Percentiles rank a stretch among this genome's conserved stretches.
These are phyloP conservation scores for Acanthamoeba lenticulata DNA, from an alignment of 208 protist species.

Conservation along the genomic window DNA sequence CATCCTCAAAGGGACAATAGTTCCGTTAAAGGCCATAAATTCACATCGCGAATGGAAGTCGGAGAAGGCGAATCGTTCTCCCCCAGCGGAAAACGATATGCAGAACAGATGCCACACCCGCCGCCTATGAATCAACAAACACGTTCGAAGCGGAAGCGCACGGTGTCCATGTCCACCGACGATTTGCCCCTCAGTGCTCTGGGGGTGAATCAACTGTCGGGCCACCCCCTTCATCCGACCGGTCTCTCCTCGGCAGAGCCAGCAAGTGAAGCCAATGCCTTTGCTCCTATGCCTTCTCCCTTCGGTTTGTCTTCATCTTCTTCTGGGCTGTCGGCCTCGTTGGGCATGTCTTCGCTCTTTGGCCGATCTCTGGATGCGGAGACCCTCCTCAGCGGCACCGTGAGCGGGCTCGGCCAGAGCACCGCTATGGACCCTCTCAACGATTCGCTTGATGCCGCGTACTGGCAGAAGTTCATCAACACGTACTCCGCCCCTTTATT, in stretches of 20 bases:
- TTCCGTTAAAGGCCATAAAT: too few relatives aligned
- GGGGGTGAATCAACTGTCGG: neutral
- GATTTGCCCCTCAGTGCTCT: neutral
- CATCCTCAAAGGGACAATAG: too few relatives aligned
- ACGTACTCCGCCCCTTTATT: neutral
- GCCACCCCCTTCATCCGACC: neutral
- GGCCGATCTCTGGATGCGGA: neutral
- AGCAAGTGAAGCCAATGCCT: neutral
- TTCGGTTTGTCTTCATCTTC: neutral
- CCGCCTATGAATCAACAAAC: neutral
- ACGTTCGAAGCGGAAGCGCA: neutral
- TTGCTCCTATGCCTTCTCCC: neutral
- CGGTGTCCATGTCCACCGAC: constrained; percentile 9
- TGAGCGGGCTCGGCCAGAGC: neutral
- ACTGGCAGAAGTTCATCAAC: neutral
- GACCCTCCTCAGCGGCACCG: neutral
- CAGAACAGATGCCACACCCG: neutral
- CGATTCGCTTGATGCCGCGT: neutral
- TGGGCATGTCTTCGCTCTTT: neutral
- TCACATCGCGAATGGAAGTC: too few relatives aligned
- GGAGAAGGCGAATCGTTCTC: neutral
- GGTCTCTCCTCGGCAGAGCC: too few relatives aligned
- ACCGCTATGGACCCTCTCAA: neutral
- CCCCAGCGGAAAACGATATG: neutral
- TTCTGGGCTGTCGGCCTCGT: neutral